Percentiles rank a stretch among this genome's conserved stretches.
Conservation (phyloP, 2,329 filamentous ascomycete species). For the Stagonosporopsis cucurbitacearum region DNA sequence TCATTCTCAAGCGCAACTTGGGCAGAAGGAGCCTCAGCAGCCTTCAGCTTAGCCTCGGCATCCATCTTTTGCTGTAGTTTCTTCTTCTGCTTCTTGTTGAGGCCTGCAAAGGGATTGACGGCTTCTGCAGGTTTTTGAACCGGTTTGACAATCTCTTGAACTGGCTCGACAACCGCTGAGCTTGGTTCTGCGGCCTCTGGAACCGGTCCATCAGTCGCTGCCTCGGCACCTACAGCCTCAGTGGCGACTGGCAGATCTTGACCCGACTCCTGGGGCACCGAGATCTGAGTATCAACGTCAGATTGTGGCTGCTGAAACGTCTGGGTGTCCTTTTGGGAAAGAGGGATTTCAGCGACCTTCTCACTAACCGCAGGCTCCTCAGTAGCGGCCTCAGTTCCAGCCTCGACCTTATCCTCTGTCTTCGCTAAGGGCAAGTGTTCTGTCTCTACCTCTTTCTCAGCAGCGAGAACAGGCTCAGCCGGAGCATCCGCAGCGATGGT, state of each 20-base stretch:
- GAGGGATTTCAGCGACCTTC: neutral
- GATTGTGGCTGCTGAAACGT: too few relatives aligned
- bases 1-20: neutral
- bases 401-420: too few relatives aligned
- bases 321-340: neutral
- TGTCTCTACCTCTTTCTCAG: neutral
- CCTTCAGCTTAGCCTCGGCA: conserved; percentile 15
- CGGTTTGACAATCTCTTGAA: neutral
- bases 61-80: conserved; percentile 34
- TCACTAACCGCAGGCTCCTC: neutral
- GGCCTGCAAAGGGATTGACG: conserved; percentile 10
- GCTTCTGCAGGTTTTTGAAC: neutral
- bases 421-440: neutral
- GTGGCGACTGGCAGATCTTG: too few relatives aligned
- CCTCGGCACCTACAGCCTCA: neutral
- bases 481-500: neutral
- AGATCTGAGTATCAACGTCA: too few relatives aligned
- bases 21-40: neutral
- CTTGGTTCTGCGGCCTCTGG: neutral
- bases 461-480: neutral
- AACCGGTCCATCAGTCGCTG: neutral
- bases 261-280: too few relatives aligned
- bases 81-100: conserved; percentile 23
- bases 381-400: neutral
- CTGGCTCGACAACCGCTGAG: neutral